A percentile compares a stretch with the other conserved stretches of the same genome.
phyloP scores from a whole-genome alignment of 1,139 yeast species.

The Yamadazyma sp. region DNA sequence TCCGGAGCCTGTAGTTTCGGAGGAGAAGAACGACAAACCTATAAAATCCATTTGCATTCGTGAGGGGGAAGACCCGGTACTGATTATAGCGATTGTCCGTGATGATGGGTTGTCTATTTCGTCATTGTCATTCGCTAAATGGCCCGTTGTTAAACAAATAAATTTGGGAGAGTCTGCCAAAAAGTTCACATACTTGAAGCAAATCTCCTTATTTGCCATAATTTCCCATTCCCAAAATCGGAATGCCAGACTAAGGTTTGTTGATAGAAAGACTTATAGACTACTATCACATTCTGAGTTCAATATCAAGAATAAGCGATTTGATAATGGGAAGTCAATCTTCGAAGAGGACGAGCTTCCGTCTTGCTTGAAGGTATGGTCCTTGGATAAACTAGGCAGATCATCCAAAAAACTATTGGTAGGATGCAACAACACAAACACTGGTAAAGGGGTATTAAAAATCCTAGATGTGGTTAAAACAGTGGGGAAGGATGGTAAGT shows the following conservation, averaged over 20 bases:
- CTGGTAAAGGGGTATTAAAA: slow-evolving; percentile 35
- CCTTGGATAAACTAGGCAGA: slow-evolving; percentile 30
- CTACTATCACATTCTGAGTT: slow-evolving; percentile 22
- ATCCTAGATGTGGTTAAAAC: slow-evolving; percentile 36
- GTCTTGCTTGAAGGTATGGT: slow-evolving; percentile 25
- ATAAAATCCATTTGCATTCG: slow-evolving; percentile 18
- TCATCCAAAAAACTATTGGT: slow-evolving; percentile 40
- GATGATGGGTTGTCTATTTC: slow-evolving; percentile 52
- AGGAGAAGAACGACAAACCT: slow-evolving; percentile 31
- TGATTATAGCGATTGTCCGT: slow-evolving; percentile 28
- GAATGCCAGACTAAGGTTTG: slow-evolving; percentile 28
- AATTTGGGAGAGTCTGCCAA: slow-evolving; percentile 40
- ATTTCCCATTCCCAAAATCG: slow-evolving; percentile 33
- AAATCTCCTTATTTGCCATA: slow-evolving; percentile 37
- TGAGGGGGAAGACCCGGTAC: too few relatives aligned
- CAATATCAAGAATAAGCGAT: slow-evolving; percentile 18
- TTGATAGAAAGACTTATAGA: slow-evolving; percentile 32
- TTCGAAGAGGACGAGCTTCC: slow-evolving; percentile 39
- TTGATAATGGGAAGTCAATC: slow-evolving; percentile 18
- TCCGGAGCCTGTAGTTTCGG: slow-evolving; percentile 45
- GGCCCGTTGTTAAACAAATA: slow-evolving; percentile 32
- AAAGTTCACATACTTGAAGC: slow-evolving; percentile 32
- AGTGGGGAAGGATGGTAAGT: slow-evolving; percentile 19
- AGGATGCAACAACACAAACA: slow-evolving; percentile 30
- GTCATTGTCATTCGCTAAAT: slow-evolving; percentile 26